Evolutionary conservation across 306 rosid species (phyloP), one percentile per base, ranked within the genome.

Genomic region (Castanea mollissima): DNA sequence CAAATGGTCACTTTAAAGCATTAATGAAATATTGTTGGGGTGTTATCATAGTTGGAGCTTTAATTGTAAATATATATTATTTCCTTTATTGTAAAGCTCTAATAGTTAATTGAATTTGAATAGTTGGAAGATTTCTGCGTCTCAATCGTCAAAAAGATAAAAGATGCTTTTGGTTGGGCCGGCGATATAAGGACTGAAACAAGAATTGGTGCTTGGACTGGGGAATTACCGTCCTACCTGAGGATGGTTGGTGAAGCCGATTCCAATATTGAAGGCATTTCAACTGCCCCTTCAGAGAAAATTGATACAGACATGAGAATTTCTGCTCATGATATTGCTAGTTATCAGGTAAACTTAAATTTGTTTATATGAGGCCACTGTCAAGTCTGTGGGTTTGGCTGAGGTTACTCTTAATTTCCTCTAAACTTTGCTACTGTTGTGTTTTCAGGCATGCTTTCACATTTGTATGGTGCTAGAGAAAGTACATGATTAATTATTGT

Each of bases 321-420:
- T 59, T 80, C 91, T 62, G 80, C 91, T 23, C 97, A 88, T 76
- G 95, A 92, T 72, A 91, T 94, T 78, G 97, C 95, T 57, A 92
- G 97, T 87, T 94, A 92, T 80, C 97, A 94, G 99, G 99, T 92
- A 35, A 35, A 76, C 75, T 73, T 69, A 56, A 46, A 15, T 10
- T 23, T 1, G 67, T 59, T 27, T 59, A 59, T 23, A 59, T 59
- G 29, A 21, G 67, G 67, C 54, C 54, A 49, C 11, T 59, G 34
- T 23, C 31, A 59, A 59, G 16, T 59, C 2, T 59, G 25, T 27
- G 25, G 25, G 25, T 1, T 12, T 59, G 67, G 31, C 15, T 23
- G 5, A 59, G 12, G 12, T 25, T 13, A 23, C 67, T 59, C 46
- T 59, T 12, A 59, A 11, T 59, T 59, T 59, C 25, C 67, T 10